These are phyloP conservation scores for Leptographium procerum DNA, from an alignment of 2,329 filamentous ascomycete genomes.

Conservation along the genomic window DNA sequence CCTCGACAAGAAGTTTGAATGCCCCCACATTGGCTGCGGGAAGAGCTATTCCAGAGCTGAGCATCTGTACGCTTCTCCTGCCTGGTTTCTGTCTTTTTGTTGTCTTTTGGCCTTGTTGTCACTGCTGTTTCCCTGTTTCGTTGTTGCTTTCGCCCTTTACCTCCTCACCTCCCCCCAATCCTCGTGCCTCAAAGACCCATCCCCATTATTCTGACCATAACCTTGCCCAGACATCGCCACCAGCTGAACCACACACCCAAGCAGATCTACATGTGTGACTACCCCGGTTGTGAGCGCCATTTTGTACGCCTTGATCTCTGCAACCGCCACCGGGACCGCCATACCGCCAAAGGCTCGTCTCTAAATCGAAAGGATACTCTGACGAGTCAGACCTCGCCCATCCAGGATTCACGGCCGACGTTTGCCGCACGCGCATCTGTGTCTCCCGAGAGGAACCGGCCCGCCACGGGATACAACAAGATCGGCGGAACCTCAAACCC, in stretches of 20 bases:
- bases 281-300: conserved; percentile 75
- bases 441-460: conserved; percentile 36
- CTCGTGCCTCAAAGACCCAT: neutral
- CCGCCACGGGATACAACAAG: conserved; percentile 29
- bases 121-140: neutral
- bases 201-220: neutral
- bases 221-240: conserved; percentile 59
- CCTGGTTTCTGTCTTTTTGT: conserved; percentile 10
- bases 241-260: conserved; percentile 94
- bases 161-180: neutral
- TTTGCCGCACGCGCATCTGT: conserved; percentile 29
- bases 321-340: conserved; percentile 70
- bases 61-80: conserved; percentile 57
- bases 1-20: conserved; percentile 72
- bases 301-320: conserved; percentile 93
- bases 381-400: conserved; percentile 37
- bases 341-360: conserved; percentile 68
- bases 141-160: neutral
- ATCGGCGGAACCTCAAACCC: conserved; percentile 18
- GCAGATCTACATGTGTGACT: conserved; percentile 89
- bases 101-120: neutral
- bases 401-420: conserved; percentile 27
- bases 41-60: conserved; percentile 96
- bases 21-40: conserved; percentile 74
- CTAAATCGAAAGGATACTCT: conserved; percentile 63